A percentile compares a stretch with the other conserved stretches of the same genome.
Evolutionary conservation across 768 basidiomycete genomes (phyloP).

Genomic region (Tulasnella sp.): DNA sequence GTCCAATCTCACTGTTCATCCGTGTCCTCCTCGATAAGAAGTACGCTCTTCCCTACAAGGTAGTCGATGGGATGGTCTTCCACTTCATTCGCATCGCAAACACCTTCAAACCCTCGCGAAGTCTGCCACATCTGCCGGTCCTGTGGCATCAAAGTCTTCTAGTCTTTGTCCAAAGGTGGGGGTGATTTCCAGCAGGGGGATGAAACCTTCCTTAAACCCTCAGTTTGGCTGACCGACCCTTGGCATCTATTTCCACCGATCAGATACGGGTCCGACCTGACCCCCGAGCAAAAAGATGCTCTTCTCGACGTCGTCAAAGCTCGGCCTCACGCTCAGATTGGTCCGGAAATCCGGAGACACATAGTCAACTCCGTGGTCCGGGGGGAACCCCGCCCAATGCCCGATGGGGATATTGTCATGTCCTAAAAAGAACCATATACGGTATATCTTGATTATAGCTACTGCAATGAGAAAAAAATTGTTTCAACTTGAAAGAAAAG

Average conservation of each 20-base stretch:
- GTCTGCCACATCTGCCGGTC: constrained; percentile 80
- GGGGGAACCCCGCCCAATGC: constrained; percentile 67
- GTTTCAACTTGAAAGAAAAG: constrained; percentile 8
- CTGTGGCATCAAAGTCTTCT: constrained; percentile 97
- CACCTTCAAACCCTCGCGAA: constrained; percentile 65
- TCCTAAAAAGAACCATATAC: not conserved
- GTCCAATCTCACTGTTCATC: constrained; percentile 94
- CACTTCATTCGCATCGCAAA: constrained; percentile 97
- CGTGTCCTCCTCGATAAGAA: constrained; percentile 97
- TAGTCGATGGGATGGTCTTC: constrained; percentile 93
- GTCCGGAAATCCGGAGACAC: constrained; percentile 85
- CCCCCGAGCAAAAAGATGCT: constrained; percentile 96
- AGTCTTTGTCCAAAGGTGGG: constrained; percentile 85
- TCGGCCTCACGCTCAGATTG: constrained; percentile 81
- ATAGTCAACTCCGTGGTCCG: constrained; percentile 80
- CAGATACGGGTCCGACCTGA: constrained; percentile 91
- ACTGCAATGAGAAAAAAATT: not conserved
- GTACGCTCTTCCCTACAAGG: constrained; percentile 95
- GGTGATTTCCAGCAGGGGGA: too few relatives aligned
- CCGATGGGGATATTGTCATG: constrained; percentile 66
- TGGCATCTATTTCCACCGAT: not conserved
- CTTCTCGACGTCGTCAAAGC: constrained; percentile 87
- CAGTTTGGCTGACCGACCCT: not conserved
- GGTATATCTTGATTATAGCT: not conserved
- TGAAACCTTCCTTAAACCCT: too few relatives aligned